Conservation (phyloP, 352 stramenopile genomes). For the Phytophthora aleatoria region DNA sequence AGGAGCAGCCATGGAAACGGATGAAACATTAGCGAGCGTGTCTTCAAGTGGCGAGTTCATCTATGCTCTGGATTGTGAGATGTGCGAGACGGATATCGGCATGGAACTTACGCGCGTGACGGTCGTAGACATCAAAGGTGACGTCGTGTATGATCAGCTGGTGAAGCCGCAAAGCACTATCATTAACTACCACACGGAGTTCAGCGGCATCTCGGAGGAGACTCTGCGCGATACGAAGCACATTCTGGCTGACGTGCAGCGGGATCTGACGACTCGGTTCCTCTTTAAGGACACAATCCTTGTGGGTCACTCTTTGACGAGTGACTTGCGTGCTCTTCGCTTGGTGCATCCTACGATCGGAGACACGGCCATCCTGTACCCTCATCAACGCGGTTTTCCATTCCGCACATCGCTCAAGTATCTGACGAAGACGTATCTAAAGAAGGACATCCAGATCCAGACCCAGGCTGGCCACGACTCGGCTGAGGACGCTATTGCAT, state of each 20-base stretch:
- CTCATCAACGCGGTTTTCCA: slow-evolving; percentile 82
- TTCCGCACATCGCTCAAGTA: slow-evolving; percentile 86
- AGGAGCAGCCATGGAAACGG: slow-evolving; percentile 28
- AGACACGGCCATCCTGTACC: slow-evolving; percentile 86
- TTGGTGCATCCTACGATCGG: slow-evolving; percentile 73
- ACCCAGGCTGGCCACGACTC: slow-evolving; percentile 78
- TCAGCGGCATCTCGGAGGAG: slow-evolving; percentile 87
- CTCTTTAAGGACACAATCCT: slow-evolving; percentile 80
- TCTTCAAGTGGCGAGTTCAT: slow-evolving; percentile 34
- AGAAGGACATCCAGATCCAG: slow-evolving; percentile 78
- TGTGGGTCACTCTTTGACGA: slow-evolving; percentile 88
- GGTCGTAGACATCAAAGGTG: slow-evolving; percentile 59
- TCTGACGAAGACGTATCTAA: slow-evolving; percentile 83
- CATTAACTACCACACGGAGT: slow-evolving; percentile 91
- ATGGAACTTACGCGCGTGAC: slow-evolving; percentile 86
- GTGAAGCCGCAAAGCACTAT: slow-evolving; percentile 87
- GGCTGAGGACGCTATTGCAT: slow-evolving; percentile 78
- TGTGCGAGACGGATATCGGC: slow-evolving; percentile 88
- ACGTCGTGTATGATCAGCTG: slow-evolving; percentile 82
- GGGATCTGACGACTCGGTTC: slow-evolving; percentile 54
- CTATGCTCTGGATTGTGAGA: slow-evolving; percentile 89
- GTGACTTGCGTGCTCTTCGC: slow-evolving; percentile 78
- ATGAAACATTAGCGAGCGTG: slow-evolving; percentile 21
- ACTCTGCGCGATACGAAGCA: slow-evolving; percentile 58
- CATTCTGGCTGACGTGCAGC: slow-evolving; percentile 78